Conservation (phyloP, 2,329 filamentous ascomycete species). For the Cercospora nicotianae region DNA sequence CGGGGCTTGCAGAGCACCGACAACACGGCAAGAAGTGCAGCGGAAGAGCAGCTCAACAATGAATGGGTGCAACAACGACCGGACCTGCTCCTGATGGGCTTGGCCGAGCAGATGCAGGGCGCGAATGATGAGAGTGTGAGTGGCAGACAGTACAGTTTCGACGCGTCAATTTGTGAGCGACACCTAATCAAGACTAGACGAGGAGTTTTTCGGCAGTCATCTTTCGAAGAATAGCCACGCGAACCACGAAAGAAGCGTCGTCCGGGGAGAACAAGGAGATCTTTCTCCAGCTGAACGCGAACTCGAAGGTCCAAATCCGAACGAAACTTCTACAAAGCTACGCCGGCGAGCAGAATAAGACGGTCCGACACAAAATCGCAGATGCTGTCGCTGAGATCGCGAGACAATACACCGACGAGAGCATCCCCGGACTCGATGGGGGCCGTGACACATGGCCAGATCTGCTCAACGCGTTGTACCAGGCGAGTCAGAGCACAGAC, state of each 20-base stretch:
- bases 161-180: neutral
- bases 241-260: constrained; percentile 71
- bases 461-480: constrained; percentile 80
- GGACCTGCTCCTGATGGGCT: constrained; percentile 86
- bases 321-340: constrained; percentile 79
- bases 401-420: constrained; percentile 85
- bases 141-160: constrained; percentile 19
- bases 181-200: constrained; percentile 56
- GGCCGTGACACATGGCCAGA: constrained; percentile 74
- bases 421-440: constrained; percentile 34
- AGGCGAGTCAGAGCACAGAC: constrained; percentile 83
- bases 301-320: constrained; percentile 76
- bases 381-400: constrained; percentile 97
- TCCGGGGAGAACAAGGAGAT: constrained; percentile 74
- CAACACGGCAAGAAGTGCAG: constrained; percentile 79
- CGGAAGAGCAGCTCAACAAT: constrained; percentile 85
- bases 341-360: constrained; percentile 67
- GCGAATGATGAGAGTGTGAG: constrained; percentile 72
- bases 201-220: constrained; percentile 91
- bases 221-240: constrained; percentile 89
- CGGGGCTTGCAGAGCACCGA: constrained; percentile 86
- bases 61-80: constrained; percentile 83
- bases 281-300: constrained; percentile 74
- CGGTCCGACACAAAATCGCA: constrained; percentile 90
- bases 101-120: constrained; percentile 85